Base-by-base conservation (phyloP, 2,329 filamentous ascomycete species). In the Penicillium paneum region DNA sequence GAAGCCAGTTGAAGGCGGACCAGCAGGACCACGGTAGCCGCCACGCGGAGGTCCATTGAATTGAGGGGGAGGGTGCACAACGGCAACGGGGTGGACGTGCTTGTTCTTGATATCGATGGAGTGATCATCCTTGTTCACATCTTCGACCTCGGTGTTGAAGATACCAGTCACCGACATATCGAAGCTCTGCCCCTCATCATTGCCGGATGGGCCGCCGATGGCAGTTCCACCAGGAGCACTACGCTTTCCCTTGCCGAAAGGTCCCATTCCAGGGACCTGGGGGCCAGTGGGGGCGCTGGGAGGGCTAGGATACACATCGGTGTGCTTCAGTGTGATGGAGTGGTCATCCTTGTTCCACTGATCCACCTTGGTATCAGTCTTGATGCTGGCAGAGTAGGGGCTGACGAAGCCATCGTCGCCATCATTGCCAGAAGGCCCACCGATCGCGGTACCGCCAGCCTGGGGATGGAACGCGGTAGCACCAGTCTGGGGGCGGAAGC, bases 131-230 rank as follows among this genome's bases (percentile, higher is more conserved):
- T 58, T 42, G 41, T 52, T 50, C 24, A 43, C 52, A 15, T 66
- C 64, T 8, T 56, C 58, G 4, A 63, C 51, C 3, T 58, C 51
- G 1, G 62, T 64, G 31, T 60, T 39, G 45, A 64, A 55, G 28
- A 55, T 45, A 34, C 43, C 62, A 24, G 52, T 63, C 13, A 64
- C 57, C 7, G 64, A 60, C 58, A 66, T 57, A 31, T 64, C 52
- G 32, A 66, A 64, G 40, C 11, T 46, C 44, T 66, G 61, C 3
- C 62, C 64, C 34, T 61, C 64, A 36, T 66, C 64, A 10, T 62
- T 39, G n/a, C 62, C 62, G 19, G 63, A 64, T 1, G 62, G 63
- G 15, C 62, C 60, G 34, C 62, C 62, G 2, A 55, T 50, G 2
- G 47, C 62, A 32, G 60, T 64, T 13, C 62, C 60, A n/a, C 59